These are phyloP conservation scores for Penicillium maclennaniae DNA, from an alignment of 495 filamentous ascomycete species.

Conservation along the genomic window DNA sequence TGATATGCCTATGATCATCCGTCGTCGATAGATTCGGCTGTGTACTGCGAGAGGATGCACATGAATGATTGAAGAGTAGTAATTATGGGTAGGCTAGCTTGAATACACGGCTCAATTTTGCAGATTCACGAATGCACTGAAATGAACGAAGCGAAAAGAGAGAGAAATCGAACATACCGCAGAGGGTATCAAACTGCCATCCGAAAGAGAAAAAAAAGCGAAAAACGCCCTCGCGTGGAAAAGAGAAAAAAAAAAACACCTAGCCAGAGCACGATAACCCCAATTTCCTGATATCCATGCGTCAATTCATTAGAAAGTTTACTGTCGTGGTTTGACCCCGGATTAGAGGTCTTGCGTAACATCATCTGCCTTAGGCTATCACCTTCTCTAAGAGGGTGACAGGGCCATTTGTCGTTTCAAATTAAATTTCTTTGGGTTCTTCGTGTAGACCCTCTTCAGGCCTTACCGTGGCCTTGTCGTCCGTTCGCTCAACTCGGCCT, in stretches of 20 bases:
- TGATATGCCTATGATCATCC: conserved; percentile 29
- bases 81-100: conserved; percentile 3
- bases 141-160: conserved; percentile 5
- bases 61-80: neutral
- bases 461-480: conserved; percentile 22
- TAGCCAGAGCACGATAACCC: conserved; percentile 15
- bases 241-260: conserved; percentile 3
- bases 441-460: conserved; percentile 7
- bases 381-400: neutral
- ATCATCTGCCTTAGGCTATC: conserved; percentile 13
- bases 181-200: conserved; percentile 27
- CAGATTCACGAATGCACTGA: conserved; percentile 6
- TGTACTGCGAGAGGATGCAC: neutral
- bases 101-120: conserved; percentile 13
- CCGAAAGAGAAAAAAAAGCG: conserved; percentile 4
- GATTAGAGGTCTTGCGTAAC: conserved; percentile 11
- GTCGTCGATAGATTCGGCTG: conserved; percentile 4
- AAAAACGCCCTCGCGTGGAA: conserved; percentile 11
- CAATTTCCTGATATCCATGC: conserved; percentile 15
- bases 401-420: neutral
- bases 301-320: conserved; percentile 24
- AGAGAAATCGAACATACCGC: conserved; percentile 12
- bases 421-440: conserved; percentile 12
- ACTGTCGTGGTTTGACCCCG: conserved; percentile 7
- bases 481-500: conserved; percentile 8